phyloP scores from a whole-genome alignment of 148 eudicot genomes.

The Camellia granthamiana region DNA sequence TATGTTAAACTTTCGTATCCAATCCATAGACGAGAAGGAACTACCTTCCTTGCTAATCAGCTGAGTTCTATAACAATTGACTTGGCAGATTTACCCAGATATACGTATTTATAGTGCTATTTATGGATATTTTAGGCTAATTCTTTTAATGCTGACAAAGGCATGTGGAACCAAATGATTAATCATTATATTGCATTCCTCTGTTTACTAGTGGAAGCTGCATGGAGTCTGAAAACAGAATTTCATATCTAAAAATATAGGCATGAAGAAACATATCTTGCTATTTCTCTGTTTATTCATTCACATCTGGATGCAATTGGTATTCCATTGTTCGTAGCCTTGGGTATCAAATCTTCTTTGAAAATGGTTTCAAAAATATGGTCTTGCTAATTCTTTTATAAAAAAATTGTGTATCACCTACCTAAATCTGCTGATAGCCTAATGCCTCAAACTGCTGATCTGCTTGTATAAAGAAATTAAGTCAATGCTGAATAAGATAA shows the following conservation, averaged over 20 bases:
- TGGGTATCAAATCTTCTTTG: not conserved
- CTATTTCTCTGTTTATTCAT: no score
- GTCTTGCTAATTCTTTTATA: no score
- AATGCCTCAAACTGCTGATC: no score
- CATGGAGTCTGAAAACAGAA: not conserved
- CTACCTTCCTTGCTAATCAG: not conserved
- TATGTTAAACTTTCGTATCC: not conserved
- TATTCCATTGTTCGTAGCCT: not conserved
- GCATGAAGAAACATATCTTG: not conserved
- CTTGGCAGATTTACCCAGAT: not conserved
- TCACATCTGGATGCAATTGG: not conserved
- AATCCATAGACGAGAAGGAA: not conserved
- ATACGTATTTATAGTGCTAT: not conserved
- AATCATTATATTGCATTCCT: not conserved
- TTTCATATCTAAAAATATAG: not conserved
- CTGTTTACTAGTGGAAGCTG: not conserved
- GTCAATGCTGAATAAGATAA: not conserved
- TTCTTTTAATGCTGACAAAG: not conserved
- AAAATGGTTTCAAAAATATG: no score
- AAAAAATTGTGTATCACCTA: no score
- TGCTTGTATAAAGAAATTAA: not conserved
- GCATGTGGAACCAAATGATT: not conserved
- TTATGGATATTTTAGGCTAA: not conserved
- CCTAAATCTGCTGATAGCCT: no score
- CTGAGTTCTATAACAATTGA: not conserved